phyloP scores from a whole-genome alignment of 2,329 filamentous ascomycete genomes.

The Aspergillus ruber region DNA sequence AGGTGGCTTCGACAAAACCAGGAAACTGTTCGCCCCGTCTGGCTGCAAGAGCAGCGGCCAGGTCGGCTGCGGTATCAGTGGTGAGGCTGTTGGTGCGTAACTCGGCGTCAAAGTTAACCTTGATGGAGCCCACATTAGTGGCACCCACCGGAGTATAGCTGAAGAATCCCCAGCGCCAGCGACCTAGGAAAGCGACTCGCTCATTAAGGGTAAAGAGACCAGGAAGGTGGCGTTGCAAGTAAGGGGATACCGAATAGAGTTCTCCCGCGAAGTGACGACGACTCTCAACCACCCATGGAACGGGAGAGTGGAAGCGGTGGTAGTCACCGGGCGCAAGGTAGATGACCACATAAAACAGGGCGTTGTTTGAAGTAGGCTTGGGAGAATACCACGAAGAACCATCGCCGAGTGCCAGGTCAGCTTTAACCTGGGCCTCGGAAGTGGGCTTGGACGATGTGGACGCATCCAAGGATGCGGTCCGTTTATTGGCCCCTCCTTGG shows the following conservation, averaged over 20 bases:
- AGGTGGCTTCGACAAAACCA: constrained; percentile 91
- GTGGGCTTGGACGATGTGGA: constrained; percentile 60
- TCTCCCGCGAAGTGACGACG: constrained; percentile 97
- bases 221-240: constrained; percentile 84
- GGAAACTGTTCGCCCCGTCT: constrained; percentile 71
- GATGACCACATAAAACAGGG: constrained; percentile 87
- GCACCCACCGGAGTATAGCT: constrained; percentile 91
- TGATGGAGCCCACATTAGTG: constrained; percentile 94
- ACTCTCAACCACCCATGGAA: constrained; percentile 89
- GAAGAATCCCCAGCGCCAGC: constrained; percentile 98
- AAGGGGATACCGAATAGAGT: constrained; percentile 89
- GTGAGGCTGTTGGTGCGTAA: constrained; percentile 85
- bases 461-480: constrained; percentile 61
- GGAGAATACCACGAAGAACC: constrained; percentile 61
- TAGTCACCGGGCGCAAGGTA: constrained; percentile 97
- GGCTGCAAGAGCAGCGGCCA: constrained; percentile 72
- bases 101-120: constrained; percentile 93
- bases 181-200: constrained; percentile 82
- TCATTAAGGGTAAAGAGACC: constrained; percentile 96
- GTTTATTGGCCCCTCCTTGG: constrained; percentile 36
- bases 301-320: constrained; percentile 94
- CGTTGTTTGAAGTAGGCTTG: constrained; percentile 55
- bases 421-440: constrained; percentile 77
- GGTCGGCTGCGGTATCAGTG: constrained; percentile 86
- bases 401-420: constrained; percentile 69